Base-by-base conservation (phyloP, 129 eudicot species). In the Artemisia argyi region DNA sequence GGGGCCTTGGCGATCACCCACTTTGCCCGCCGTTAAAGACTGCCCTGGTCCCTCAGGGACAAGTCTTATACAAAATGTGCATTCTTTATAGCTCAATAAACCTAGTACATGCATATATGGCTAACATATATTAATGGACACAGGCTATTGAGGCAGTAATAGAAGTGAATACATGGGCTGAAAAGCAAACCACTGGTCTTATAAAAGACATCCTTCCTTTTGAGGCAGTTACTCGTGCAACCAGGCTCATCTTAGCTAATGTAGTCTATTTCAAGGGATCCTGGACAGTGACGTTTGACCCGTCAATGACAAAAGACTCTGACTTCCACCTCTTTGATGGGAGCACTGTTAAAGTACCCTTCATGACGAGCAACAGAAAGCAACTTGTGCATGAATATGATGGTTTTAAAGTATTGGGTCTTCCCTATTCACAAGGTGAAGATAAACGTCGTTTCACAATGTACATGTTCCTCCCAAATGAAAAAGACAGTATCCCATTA, bases 181-280 rank as follows among this genome's bases (percentile, higher is more conserved):
- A 51, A 51, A 51, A 51, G 16, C 56, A 51, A 12, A 51, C 56
- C 56, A 13, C 15, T 13, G 56, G 56, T 51, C 56, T 51, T 51
- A 79, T 88, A 57, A 88, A 83, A 66, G 86, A 83, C 17, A 49
- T 88, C 51, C 86, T 88, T 59, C 90, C 95, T 52, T 51, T 81
- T 35, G 85, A 74, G 8, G 72, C 90, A 39, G 86, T 85, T 14
- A 83, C 80, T 61, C 62, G 39, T 58, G 66, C 83, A 7, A 85
- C 95, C 7, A 88, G 56, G 56, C 56, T 51, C 56, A 51, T 51
- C 17, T 51, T 51, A 11, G 56, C 56, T 11, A 51, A 51, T 63
- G 88, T 86, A 26, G 47, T 88, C 17, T 88, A 85, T 32, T 88
- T 85, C 68, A 88, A 88, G 76, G 95, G 95, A 67, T 78, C 83